Evolutionary conservation across 768 basidiomycete genomes (phyloP), one percentile per base, ranked within the genome.

Genomic region (Boletus barrowsii): DNA sequence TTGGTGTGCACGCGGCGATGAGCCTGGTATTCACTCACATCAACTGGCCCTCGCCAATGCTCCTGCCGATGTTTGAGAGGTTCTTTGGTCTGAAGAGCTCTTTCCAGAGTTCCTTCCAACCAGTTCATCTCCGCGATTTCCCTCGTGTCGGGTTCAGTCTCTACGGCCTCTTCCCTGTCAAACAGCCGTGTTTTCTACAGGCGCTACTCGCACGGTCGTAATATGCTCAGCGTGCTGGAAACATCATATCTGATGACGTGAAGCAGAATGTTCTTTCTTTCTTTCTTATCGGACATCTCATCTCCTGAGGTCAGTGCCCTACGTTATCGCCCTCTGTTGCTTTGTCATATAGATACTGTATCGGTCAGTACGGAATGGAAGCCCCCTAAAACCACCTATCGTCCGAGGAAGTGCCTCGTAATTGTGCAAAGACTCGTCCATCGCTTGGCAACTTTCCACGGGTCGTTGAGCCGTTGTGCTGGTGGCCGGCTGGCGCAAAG

Each of bases 111-210:
- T 35, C 17, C 26, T 39, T 39, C 39, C 26, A 30, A 40, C 35
- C 14, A 11, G n/a, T 40, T 18, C 46, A 59, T 50, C 43, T 51
- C 58, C 49, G 48, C 42, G 40, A 57, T 49, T 33, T 33, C 37
- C 44, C 29, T 43, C 42, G 15, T 43, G 42, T n/a, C 26, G 42
- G 42, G 17, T 43, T 43, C 26, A n/a, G 26, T 30, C 42, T 29
- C 29, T 29, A 29, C 0, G 29, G 29, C 29, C 26, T 2, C 26
- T 2, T 26, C 26, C 26, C 26, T 29, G 29, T 29, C 9, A 29
- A 29, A 8, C 8, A 29, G 29, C 8, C 8, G 8, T 8, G 29
- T 29, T 29, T 9, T 29, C 29, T 10, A 29, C 29, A 26, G 26
- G 6, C 6, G 26, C 26, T 33, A 33, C 10, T 33, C 33, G 33